Evolutionary conservation across 805 yeast species (phyloP), one percentile per base, ranked within the genome.

Genomic region (Isabelozyma rhagii): DNA sequence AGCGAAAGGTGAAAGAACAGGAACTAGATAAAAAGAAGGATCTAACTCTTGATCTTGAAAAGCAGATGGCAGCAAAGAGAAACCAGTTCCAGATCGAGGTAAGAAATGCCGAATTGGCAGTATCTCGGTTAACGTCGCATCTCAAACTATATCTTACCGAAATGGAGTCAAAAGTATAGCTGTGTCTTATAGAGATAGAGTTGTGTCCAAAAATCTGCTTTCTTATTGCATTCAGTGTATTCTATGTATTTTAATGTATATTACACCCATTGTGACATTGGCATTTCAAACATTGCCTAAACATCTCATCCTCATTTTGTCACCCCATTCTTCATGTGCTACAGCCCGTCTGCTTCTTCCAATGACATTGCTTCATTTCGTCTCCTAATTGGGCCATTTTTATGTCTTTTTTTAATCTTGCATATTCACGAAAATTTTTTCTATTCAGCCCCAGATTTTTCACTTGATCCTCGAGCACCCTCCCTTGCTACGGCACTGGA

Each of bases 81-180:
- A 64, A 64, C 39, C 78, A 75, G 13, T 79, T 77, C 52, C 82
- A 82, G 46, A 60, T 59, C 25, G 90, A 85, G 55, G 72, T 78
- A 45, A 74, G 78, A 51, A 78, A 73, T 38, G 73, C 84, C 8
- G 80, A 79, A 49, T 61, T 72, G 46, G 87, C 83, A 56, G 71
- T 83, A 48, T 76, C 81, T 18, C 71, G 76, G 51, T 70, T 86
- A 49, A 80, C 80, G 50, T 71, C 81, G 8, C 86, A 82, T 55
- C 71, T 86, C 41, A 71, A 71, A 51, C 63, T 74, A 48, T 86
- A 86, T 56, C 58, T 82, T 46, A 64, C 66, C 40, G 84, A 81
- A 50, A 77, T 83, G 73, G 71, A 71, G 39, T 76, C 71, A 55
- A 69, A 53, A 60, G 47, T 39, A 39, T 31, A 31, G 36, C 25